Evolutionary conservation across 2,329 filamentous ascomycete genomes (phyloP).

Genomic region (Phaeophleospora eucalypticola): DNA sequence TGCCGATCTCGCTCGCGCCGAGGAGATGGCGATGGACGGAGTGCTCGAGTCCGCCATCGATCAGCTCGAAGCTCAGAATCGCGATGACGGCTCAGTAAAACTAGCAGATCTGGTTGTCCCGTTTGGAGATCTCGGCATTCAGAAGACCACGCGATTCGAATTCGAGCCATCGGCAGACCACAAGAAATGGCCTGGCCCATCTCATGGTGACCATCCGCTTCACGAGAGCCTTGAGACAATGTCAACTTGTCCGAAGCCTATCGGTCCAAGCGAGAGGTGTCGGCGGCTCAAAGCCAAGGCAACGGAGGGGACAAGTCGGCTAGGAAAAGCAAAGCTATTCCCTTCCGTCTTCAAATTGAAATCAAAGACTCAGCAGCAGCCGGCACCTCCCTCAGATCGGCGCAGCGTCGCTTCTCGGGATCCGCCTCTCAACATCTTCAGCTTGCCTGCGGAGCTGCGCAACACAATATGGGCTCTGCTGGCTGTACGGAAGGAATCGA

Average conservation of each 20-base stretch:
- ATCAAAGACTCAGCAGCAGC: too few relatives aligned
- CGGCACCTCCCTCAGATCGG: too few relatives aligned
- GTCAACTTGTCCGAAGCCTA: too few relatives aligned
- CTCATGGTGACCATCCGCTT: constrained; percentile 15
- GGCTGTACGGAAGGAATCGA: constrained; percentile 10
- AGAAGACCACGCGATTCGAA: constrained; percentile 11
- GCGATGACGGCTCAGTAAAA: constrained; percentile 5
- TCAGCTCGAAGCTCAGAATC: constrained; percentile 16
- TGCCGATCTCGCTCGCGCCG: constrained; percentile 14
- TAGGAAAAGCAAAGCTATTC: too few relatives aligned
- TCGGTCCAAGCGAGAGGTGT: too few relatives aligned
- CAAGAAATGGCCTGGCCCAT: constrained; percentile 15
- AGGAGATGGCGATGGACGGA: constrained; percentile 8
- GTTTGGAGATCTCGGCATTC: constrained; percentile 13
- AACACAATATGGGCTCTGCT: constrained; percentile 18
- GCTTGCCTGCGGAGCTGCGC: constrained; percentile 19
- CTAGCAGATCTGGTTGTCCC: constrained; percentile 11
- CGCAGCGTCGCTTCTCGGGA: constrained; percentile 11
- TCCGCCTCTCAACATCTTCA: constrained; percentile 16
- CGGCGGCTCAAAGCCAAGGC: too few relatives aligned
- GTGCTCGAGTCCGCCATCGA: constrained; percentile 17
- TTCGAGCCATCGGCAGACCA: constrained; percentile 17
- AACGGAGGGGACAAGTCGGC: too few relatives aligned
- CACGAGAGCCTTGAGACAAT: constrained; percentile 16
- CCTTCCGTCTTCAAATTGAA: too few relatives aligned